These are phyloP conservation scores for Aspergillus thermomutatus DNA, from an alignment of 2,329 filamentous ascomycete species.

Conservation along the genomic window DNA sequence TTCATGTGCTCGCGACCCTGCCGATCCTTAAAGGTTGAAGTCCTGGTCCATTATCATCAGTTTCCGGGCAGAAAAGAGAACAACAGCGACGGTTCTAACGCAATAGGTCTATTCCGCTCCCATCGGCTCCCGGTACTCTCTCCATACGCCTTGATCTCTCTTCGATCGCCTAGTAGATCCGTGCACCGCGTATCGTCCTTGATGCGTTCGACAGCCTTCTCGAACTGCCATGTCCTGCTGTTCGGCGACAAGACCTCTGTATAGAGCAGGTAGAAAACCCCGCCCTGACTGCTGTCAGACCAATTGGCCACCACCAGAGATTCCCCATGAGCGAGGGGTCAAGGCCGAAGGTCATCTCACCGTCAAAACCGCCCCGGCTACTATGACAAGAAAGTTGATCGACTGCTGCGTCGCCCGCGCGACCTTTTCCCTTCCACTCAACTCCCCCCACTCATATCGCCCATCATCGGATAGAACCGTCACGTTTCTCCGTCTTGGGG, in stretches of 20 bases:
- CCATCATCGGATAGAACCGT: conserved; percentile 87
- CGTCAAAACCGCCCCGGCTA: conserved; percentile 72
- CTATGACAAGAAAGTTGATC: conserved; percentile 77
- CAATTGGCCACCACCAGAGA: not conserved
- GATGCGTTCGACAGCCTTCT: conserved; percentile 76
- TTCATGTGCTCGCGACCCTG: conserved; percentile 74
- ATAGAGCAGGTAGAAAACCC: conserved; percentile 75
- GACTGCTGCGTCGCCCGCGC: conserved; percentile 84
- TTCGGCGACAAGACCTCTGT: conserved; percentile 79
- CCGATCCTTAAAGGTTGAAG: conserved; percentile 65
- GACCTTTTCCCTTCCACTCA: conserved; percentile 73
- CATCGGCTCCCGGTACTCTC: conserved; percentile 79
- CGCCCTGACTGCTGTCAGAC: conserved; percentile 51
- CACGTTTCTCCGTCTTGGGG: conserved; percentile 56
- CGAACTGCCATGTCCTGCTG: conserved; percentile 84
- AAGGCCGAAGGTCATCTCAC: conserved; percentile 44
- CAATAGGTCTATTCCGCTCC: conserved; percentile 61
- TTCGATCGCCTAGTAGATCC: conserved; percentile 69
- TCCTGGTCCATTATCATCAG: conserved; percentile 42
- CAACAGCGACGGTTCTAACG: conserved; percentile 30
- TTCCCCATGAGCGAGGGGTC: not conserved
- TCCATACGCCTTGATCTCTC: conserved; percentile 75
- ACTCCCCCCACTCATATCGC: conserved; percentile 72
- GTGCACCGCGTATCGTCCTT: conserved; percentile 68
- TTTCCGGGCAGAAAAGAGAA: not conserved